A percentile compares a stretch with the other conserved stretches of the same genome.
phyloP scores from a whole-genome alignment of 345 rosid species.

The Brassica carinata region DNA sequence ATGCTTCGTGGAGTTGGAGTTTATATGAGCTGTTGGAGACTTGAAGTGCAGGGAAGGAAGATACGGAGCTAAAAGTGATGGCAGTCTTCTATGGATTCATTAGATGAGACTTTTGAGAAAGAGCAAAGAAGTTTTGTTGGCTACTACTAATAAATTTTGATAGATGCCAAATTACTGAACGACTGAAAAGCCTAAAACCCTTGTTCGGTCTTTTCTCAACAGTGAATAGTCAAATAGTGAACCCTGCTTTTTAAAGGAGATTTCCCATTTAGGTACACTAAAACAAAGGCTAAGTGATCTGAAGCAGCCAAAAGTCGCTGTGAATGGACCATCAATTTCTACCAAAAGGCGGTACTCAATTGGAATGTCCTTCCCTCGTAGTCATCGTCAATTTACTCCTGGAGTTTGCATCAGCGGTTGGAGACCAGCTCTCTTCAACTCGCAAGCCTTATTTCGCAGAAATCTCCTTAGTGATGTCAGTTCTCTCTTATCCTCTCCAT shows the following conservation, averaged over 20 bases:
- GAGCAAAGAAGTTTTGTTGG: too few species aligned
- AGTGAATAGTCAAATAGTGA: neutral
- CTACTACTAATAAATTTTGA: too few species aligned
- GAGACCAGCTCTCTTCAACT: slow-evolving; percentile 22
- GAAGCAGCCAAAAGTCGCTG: too few species aligned
- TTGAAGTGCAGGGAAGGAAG: too few species aligned
- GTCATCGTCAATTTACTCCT: neutral
- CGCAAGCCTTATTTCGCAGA: neutral
- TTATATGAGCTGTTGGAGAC: too few species aligned
- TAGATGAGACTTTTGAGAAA: too few species aligned
- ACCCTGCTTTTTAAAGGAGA: too few species aligned
- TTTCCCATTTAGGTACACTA: too few species aligned
- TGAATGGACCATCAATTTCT: neutral
- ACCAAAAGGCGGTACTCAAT: neutral
- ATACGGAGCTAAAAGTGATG: too few species aligned
- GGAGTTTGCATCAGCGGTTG: slow-evolving; percentile 11
- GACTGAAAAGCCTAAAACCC: neutral
- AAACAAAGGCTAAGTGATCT: too few species aligned
- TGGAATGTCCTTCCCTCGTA: neutral
- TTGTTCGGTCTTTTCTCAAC: neutral
- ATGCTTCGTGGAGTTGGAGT: too few species aligned
- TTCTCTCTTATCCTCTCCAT: slow-evolving; percentile 2
- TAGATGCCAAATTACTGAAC: neutral
- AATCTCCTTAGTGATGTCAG: neutral
- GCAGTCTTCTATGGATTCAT: too few species aligned